Percentiles rank a stretch among this genome's conserved stretches.
These are phyloP conservation scores for Tetracladium maxilliforme DNA, from an alignment of 2,329 filamentous ascomycete genomes.

Conservation along the genomic window DNA sequence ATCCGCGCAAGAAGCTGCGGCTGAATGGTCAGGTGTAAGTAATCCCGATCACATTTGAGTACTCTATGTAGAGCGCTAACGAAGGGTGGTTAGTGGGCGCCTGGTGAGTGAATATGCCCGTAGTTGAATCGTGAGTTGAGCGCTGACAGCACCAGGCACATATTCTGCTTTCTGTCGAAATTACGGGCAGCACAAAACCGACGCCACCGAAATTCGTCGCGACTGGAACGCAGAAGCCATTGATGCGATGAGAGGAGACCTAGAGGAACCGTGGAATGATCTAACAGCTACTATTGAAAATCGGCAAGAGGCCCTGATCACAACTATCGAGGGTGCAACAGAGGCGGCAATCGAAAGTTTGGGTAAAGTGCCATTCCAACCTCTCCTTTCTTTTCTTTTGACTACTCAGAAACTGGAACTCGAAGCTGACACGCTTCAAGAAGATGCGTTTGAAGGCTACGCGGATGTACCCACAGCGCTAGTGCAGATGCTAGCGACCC, in stretches of 20 bases:
- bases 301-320: slow-evolving; percentile 4
- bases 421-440: slow-evolving; percentile 3
- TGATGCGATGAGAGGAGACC: slow-evolving; percentile 16
- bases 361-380: slow-evolving; percentile 1
- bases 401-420: not conserved
- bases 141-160: no score
- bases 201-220: slow-evolving; percentile 7
- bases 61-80: no score
- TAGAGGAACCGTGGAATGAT: slow-evolving; percentile 16
- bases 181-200: slow-evolving; percentile 20
- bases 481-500: slow-evolving; percentile 11
- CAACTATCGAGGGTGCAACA: slow-evolving; percentile 6
- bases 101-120: no score
- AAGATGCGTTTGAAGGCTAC: slow-evolving; percentile 3
- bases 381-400: not conserved
- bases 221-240: slow-evolving; percentile 32
- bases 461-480: slow-evolving; percentile 7
- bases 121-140: no score
- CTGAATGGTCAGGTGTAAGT: slow-evolving; percentile 20
- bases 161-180: slow-evolving; percentile 27
- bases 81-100: no score
- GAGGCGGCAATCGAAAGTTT: slow-evolving; percentile 3
- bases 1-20: slow-evolving; percentile 12
- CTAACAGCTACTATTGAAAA: slow-evolving; percentile 7
- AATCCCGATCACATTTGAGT: no score